These are phyloP conservation scores for Knufia petricola DNA, from an alignment of 2,329 filamentous ascomycete genomes.

Conservation along the genomic window DNA sequence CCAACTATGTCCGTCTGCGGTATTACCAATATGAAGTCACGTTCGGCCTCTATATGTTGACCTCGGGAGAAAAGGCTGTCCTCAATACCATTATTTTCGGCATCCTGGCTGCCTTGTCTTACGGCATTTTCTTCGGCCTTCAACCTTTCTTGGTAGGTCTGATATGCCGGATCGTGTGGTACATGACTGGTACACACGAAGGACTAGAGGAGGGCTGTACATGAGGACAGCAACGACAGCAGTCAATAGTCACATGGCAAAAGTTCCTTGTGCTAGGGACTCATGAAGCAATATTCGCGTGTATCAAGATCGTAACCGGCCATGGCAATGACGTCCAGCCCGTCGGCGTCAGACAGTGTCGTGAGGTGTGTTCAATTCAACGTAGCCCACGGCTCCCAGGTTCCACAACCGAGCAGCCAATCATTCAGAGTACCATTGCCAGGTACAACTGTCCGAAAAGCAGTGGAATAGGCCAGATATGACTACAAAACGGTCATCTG, in stretches of 20 bases:
- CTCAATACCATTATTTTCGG: slow-evolving; percentile 61
- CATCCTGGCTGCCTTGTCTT: slow-evolving; percentile 12
- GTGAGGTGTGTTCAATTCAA: neutral
- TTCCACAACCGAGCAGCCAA: neutral
- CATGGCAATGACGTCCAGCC: too few relatives aligned
- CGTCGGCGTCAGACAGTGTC: neutral
- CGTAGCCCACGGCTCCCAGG: neutral
- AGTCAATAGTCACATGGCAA: neutral
- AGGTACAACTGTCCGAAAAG: too few relatives aligned
- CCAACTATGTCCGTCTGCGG: slow-evolving; percentile 60
- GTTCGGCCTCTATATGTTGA: slow-evolving; percentile 96
- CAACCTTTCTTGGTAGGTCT: slow-evolving; percentile 17
- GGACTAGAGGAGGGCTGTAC: slow-evolving; percentile 13
- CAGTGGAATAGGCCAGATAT: too few relatives aligned
- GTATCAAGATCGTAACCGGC: too few relatives aligned
- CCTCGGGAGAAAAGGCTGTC: slow-evolving; percentile 86
- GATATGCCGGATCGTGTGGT: slow-evolving; percentile 19
- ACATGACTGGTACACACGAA: slow-evolving; percentile 15
- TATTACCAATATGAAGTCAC: slow-evolving; percentile 98
- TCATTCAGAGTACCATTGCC: too few relatives aligned
- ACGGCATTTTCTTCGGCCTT: slow-evolving; percentile 16
- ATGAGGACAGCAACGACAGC: neutral
- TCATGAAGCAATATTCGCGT: neutral
- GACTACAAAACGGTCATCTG: too few relatives aligned
- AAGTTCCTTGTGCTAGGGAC: neutral